phyloP scores from a whole-genome alignment of 2,329 filamentous ascomycete species.

The Calonectria pseudoreteaudii region DNA sequence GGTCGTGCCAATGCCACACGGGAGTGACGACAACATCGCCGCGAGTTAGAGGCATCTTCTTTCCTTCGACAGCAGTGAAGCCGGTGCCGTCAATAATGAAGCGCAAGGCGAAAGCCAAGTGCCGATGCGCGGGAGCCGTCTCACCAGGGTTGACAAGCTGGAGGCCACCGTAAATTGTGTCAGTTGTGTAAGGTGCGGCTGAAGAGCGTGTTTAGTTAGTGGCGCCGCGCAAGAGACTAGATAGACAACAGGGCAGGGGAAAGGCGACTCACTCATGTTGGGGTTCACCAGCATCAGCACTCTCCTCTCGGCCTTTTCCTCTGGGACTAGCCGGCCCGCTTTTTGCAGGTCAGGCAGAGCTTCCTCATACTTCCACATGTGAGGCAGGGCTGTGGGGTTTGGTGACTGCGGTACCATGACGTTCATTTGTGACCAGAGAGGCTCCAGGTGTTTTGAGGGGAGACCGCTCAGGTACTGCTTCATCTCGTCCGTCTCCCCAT shows the following conservation, averaged over 20 bases:
- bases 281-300: conserved; percentile 58
- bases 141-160: conserved; percentile 69
- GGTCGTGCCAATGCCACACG: conserved; percentile 70
- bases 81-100: conserved; percentile 70
- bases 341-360: conserved; percentile 49
- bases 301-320: conserved; percentile 55
- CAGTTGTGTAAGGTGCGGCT: conserved; percentile 59
- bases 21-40: conserved; percentile 70
- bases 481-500: conserved; percentile 41
- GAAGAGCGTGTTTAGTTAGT: background rate
- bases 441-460: conserved; percentile 49
- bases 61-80: conserved; percentile 68
- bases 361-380: conserved; percentile 53
- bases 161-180: conserved; percentile 68
- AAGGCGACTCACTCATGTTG: conserved; percentile 56
- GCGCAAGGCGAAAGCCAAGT: conserved; percentile 66
- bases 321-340: conserved; percentile 50
- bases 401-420: conserved; percentile 59
- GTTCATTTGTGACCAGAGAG: conserved; percentile 62
- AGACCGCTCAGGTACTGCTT: conserved; percentile 44
- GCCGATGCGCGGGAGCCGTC: conserved; percentile 65
- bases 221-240: rapidly evolving
- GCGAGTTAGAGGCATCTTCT: conserved; percentile 61
- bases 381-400: conserved; percentile 55
- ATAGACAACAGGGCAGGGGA: too few species aligned